Conservation (phyloP, 192 early-diverging fungal species). For the Backusella macrospora region DNA sequence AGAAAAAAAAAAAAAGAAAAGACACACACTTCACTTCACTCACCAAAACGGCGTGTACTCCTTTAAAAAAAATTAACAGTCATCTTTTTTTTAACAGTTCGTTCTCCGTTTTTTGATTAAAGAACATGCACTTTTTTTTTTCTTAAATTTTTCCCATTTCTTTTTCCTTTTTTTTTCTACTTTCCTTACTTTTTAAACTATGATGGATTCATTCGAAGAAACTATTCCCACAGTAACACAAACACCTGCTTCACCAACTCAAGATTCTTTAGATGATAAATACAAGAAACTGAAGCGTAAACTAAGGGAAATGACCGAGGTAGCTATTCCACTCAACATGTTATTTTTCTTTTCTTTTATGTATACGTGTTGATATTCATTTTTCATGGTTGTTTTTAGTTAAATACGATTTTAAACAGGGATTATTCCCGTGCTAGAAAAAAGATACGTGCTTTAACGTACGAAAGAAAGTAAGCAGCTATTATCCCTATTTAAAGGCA, state of each 20-base stretch:
- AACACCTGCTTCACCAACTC: conserved; percentile 9
- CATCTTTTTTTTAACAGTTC: conserved; percentile 10
- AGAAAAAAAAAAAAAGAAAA: too few relatives aligned
- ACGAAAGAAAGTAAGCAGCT: conserved; percentile 32
- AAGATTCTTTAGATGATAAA: conserved; percentile 42
- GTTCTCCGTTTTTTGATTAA: conserved; percentile 9
- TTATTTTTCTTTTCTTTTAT: too few relatives aligned
- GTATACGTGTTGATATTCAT: background rate
- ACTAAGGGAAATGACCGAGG: conserved; percentile 47
- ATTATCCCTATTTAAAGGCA: background rate
- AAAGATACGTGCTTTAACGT: conserved; percentile 29
- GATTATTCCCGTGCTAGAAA: conserved; percentile 31
- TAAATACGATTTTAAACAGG: conserved; percentile 24
- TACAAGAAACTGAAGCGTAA: conserved; percentile 48
- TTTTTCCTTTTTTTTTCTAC: conserved; percentile 20
- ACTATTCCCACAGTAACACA: conserved; percentile 12
- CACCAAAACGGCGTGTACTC: background rate
- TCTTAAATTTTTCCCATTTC: conserved; percentile 12
- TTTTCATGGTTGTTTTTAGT: conserved; percentile 10
- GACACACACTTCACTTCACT: background rate
- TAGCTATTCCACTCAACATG: conserved; percentile 12
- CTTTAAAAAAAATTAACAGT: conserved; percentile 15
- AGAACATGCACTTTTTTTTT: conserved; percentile 9
- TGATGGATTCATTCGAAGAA: conserved; percentile 1
- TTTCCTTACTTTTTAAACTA: background rate